These are phyloP conservation scores for Pochonia chlamydosporia DNA, from an alignment of 2,329 filamentous ascomycete genomes.

Conservation along the genomic window DNA sequence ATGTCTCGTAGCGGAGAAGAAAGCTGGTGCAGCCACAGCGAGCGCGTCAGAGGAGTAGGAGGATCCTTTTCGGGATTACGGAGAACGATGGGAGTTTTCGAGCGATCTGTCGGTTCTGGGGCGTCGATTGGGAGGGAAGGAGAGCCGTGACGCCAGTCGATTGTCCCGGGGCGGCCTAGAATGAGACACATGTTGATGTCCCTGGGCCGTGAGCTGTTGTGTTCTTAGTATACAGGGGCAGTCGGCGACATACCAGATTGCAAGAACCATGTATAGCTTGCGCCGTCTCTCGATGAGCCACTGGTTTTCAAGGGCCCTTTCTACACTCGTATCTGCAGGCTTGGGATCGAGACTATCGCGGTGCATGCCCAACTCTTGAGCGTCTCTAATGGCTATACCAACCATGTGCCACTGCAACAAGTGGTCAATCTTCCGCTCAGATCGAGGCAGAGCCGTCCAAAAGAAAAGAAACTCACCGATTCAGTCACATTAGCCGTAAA, in stretches of 20 bases:
- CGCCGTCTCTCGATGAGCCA: conserved; percentile 53
- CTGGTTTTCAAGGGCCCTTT: conserved; percentile 47
- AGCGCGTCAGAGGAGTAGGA: conserved; percentile 50
- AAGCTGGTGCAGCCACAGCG: conserved; percentile 45
- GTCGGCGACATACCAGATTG: conserved; percentile 26
- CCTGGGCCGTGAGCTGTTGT: conserved; percentile 26
- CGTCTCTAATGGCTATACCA: conserved; percentile 52
- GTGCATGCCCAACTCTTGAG: conserved; percentile 57
- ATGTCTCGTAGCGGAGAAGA: conserved; percentile 46
- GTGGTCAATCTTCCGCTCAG: not conserved
- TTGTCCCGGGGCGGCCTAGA: conserved; percentile 49
- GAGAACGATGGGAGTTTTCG: conserved; percentile 40
- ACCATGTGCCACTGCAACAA: conserved; percentile 47
- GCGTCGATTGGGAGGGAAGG: conserved; percentile 50
- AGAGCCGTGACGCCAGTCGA: conserved; percentile 41
- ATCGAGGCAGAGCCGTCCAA: too few relatives aligned
- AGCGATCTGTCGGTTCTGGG: conserved; percentile 39
- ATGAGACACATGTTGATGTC: conserved; percentile 48
- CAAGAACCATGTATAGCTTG: conserved; percentile 50
- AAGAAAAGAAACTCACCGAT: conserved; percentile 36
- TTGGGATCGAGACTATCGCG: conserved; percentile 46
- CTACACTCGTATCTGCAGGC: conserved; percentile 37
- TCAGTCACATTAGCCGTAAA: conserved; percentile 54
- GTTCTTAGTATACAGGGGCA: not conserved
- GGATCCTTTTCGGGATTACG: conserved; percentile 42